Conservation (phyloP, 1,284 basidiomycete genomes). For the Leccinum solheimii region DNA sequence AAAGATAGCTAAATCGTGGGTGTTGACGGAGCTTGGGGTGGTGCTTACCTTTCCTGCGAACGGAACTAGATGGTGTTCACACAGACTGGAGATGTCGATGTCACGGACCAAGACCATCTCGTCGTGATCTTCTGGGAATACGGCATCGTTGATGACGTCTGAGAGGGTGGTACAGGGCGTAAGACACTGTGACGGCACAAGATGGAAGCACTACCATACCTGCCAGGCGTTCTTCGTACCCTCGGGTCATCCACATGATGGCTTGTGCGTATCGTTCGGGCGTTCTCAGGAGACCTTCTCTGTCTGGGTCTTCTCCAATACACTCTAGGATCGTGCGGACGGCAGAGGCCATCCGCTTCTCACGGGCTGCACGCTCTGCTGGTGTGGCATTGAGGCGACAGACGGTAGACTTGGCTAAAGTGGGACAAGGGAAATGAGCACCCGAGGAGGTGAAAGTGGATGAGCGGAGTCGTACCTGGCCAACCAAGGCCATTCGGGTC, state of each 20-base stretch:
- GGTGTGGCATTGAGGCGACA: conserved; percentile 80
- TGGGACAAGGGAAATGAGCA: conserved; percentile 2
- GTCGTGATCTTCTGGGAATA: conserved; percentile 99
- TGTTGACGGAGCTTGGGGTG: conserved; percentile 17
- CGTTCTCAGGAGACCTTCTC: conserved; percentile 89
- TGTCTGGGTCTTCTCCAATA: conserved; percentile 96
- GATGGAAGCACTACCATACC: conserved; percentile 46
- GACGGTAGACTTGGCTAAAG: conserved; percentile 85
- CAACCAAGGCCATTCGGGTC: conserved; percentile 90
- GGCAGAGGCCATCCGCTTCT: conserved; percentile 79
- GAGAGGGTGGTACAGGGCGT: conserved; percentile 18
- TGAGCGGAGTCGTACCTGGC: conserved; percentile 66
- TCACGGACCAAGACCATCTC: conserved; percentile 99
- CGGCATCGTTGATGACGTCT: conserved; percentile 98
- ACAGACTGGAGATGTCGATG: conserved; percentile 96
- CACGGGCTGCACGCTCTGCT: conserved; percentile 68
- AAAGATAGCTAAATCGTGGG: conserved; percentile 24
- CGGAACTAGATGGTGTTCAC: conserved; percentile 98
- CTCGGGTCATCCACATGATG: conserved; percentile 98
- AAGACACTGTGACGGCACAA: conserved; percentile 6
- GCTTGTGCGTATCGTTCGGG: conserved; percentile 98
- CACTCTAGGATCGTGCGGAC: conserved; percentile 94
- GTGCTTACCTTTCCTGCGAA: conserved; percentile 93
- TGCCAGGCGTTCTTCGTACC: conserved; percentile 93
- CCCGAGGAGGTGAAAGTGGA: conserved; percentile 9